Base-by-base conservation (phyloP, 2,329 filamentous ascomycete species). In the Zymoseptoria pseudotritici region DNA sequence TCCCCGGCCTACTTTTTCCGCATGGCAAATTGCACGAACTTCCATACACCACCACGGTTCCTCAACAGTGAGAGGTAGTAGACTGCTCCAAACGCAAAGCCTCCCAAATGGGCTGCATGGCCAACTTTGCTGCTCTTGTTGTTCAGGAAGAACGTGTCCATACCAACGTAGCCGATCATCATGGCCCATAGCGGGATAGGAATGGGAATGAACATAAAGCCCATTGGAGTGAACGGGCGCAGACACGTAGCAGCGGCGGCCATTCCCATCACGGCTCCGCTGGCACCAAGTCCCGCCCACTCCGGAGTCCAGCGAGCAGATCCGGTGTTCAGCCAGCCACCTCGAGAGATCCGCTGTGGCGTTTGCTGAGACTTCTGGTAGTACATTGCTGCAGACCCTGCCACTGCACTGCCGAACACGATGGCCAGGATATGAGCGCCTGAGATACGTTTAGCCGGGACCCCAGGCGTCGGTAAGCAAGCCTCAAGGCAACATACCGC, bases 41-140 rank as follows among this genome's bases (percentile, higher is more conserved):
- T 36, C 59, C 55, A 61, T 8, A 64, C 36, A 2, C 59, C 70
- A 19, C 70, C 71, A 56, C 58, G 67, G 24, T 63, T 60, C 42
- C 70, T 63, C 56, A 74, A 53, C 20, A 52, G 57, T 3, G 63
- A 22, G 6, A 70, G 17, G 55, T 74, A 75, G 58, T 68, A 75
- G 8, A 64, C 29, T 0, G 58, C 55, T 0, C 78, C 78, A 65
- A 76, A 79, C 0, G 68, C 68, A 20, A 72, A 56, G 0, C 78
- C 78, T 4, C 78, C 78, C 13, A 80, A 58, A 71, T 80, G 78
- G 7, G 76, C 78, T 19, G 73, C 69, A 69, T 80, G 78, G 4
- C 68, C 77, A 8, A 74, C 62, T 4, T 55, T 60, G 19, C 65
- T 70, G 9, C 60, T 67, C 4, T 63, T 53, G 42, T 65, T 62